A percentile compares a stretch with the other conserved stretches of the same genome.
phyloP scores from a whole-genome alignment of 2,329 filamentous ascomycete genomes.

The Aspergillus arachidicola region DNA sequence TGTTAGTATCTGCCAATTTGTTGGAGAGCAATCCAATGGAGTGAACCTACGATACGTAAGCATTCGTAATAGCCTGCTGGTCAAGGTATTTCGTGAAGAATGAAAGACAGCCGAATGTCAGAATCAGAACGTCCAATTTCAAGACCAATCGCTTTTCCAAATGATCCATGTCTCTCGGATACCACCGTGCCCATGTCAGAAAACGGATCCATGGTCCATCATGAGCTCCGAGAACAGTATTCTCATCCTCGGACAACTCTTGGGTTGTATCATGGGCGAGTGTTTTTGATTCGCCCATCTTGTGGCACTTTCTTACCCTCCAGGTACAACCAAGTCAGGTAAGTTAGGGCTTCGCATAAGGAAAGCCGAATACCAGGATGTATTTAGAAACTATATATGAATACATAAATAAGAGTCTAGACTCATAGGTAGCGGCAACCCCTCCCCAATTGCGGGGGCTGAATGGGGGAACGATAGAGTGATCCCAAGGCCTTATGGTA shows the following conservation, averaged over 20 bases:
- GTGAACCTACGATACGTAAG: slow-evolving; percentile 21
- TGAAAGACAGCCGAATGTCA: slow-evolving; percentile 46
- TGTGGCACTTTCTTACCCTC: neutral
- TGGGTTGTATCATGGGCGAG: neutral
- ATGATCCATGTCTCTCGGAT: slow-evolving; percentile 18
- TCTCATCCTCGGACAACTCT: neutral
- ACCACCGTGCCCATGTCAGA: slow-evolving; percentile 17
- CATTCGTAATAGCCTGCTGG: neutral
- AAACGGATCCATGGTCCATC: slow-evolving; percentile 18
- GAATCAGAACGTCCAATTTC: slow-evolving; percentile 51
- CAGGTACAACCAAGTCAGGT: neutral
- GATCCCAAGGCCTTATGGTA: neutral
- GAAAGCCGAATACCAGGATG: neutral
- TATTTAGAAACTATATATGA: neutral
- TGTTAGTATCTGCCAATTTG: slow-evolving; percentile 17
- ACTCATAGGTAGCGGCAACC: neutral
- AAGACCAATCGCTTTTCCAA: slow-evolving; percentile 48
- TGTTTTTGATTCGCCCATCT: neutral
- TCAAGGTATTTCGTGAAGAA: slow-evolving; percentile 53
- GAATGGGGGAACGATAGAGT: neutral
- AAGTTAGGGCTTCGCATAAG: neutral
- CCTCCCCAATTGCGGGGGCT: neutral
- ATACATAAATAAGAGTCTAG: neutral
- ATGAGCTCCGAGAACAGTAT: neutral
- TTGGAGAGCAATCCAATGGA: neutral